Evolutionary conservation across 2,329 filamentous ascomycete genomes (phyloP), one percentile per base, ranked within the genome.

Genomic region (Capronia epimyces): DNA sequence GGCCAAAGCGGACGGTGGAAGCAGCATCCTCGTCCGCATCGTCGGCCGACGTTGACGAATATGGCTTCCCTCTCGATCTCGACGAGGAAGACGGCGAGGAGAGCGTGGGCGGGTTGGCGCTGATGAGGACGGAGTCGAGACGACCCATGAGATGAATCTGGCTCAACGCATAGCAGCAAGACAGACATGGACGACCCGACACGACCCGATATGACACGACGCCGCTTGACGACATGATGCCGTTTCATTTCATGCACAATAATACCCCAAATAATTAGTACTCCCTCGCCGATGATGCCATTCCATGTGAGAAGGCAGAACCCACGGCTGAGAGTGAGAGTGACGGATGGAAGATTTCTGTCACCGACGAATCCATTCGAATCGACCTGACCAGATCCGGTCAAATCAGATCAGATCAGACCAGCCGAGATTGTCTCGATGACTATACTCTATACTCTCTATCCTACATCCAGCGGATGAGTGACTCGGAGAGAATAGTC

Each of bases 51-150:
- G 50, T 59, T 8, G 59, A 62, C 31, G 59, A 62, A 10, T 60
- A 57, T 29, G 59, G 58, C 8, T 62, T 62, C 20, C 53, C 58
- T 3, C 36, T 60, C 22, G 56, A 59, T 3, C 36, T 60, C 22
- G 56, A 59, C 2, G 51, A 57, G 10, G 56, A 60, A 4, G 56
- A 60, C 31, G 53, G 50, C 20, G 58, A 60, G 46, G 59, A 62
- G 32, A 53, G 59, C 24, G 37, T 55, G 12, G 52, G 52, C 2
- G 50, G 51, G 48, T 45, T 62, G 42, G 43, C 53, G 29, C 53
- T 62, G 21, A 57, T 50, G 49, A 51, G 59, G 50, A 62, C 57
- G 7, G 29, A 43, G 16, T 37, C 34, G 34, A 37, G 34, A 37
- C 34, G 34, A 37, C 34, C 34, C 34, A 37, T 37, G 34, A 37